These are phyloP conservation scores for Cladorrhinum samala DNA, from an alignment of 495 filamentous ascomycete species.

Conservation along the genomic window DNA sequence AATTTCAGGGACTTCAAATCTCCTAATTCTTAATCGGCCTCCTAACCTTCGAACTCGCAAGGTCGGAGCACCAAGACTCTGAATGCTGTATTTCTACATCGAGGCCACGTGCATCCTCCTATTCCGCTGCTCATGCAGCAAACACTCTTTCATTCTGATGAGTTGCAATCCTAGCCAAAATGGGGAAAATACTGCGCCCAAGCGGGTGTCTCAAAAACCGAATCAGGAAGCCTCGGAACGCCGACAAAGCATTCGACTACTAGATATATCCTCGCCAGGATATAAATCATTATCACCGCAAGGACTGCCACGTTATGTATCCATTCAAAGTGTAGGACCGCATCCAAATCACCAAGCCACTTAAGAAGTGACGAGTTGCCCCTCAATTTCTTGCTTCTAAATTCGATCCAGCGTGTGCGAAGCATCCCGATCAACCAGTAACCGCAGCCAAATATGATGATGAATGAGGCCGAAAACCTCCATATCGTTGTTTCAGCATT, in stretches of 20 bases:
- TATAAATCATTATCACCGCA: not conserved
- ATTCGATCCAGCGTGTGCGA: too few relatives aligned
- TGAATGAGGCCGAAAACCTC: too few relatives aligned
- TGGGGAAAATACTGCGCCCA: not conserved
- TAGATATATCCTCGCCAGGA: not conserved
- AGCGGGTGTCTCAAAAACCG: not conserved
- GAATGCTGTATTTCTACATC: too few relatives aligned
- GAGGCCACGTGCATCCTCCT: too few relatives aligned
- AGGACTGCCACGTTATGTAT: not conserved
- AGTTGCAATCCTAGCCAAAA: not conserved
- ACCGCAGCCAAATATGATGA: not conserved
- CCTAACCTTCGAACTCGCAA: too few relatives aligned
- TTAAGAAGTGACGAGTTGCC: too few relatives aligned
- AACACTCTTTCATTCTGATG: too few relatives aligned
- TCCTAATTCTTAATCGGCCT: too few relatives aligned
- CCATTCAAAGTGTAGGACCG: not conserved
- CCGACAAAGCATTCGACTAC: not conserved
- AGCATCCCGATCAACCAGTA: not conserved
- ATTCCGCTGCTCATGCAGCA: too few relatives aligned
- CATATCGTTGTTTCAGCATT: not conserved
- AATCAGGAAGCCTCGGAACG: not conserved
- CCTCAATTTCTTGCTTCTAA: too few relatives aligned
- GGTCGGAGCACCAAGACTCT: too few relatives aligned
- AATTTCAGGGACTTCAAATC: too few relatives aligned
- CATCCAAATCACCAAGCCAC: not conserved